phyloP scores from a whole-genome alignment of 306 rosid genomes.

The Trichosanthes truncata region DNA sequence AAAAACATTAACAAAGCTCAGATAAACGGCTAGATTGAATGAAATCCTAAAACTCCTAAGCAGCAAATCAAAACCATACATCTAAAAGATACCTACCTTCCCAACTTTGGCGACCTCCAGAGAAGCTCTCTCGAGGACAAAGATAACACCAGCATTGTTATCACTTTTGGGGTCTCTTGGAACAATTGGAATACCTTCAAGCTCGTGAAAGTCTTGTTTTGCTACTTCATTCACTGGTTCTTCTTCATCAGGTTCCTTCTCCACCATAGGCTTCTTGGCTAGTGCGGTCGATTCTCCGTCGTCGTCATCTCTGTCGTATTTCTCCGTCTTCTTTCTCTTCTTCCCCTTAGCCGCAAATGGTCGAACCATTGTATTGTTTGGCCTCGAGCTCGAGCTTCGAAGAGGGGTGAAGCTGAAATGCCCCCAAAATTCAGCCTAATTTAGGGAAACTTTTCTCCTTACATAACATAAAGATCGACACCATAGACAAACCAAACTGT shows the following conservation, averaged over 20 bases:
- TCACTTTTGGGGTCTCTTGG: conserved; percentile 18
- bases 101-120: conserved; percentile 84
- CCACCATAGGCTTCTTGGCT: conserved; percentile 9
- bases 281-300: conserved; percentile 4
- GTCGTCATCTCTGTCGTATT: conserved; percentile 26
- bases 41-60: neutral
- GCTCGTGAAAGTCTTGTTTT: conserved; percentile 13
- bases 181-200: conserved; percentile 45
- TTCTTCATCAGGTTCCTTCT: conserved; percentile 4
- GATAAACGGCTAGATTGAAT: neutral
- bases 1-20: neutral
- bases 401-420: neutral
- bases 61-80: neutral
- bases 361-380: conserved; percentile 34
- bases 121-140: conserved; percentile 79
- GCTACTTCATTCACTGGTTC: conserved; percentile 7
- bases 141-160: conserved; percentile 36
- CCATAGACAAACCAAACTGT: too few relatives aligned
- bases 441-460: too few relatives aligned
- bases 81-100: conserved; percentile 34
- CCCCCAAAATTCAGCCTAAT: too few relatives aligned
- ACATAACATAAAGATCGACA: too few relatives aligned
- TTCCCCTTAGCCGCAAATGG: conserved; percentile 38
- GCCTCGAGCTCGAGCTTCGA: neutral
- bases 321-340: conserved; percentile 46